phyloP scores from a whole-genome alignment of 2,329 filamentous ascomycete genomes.

The Neoascochyta sp. region DNA sequence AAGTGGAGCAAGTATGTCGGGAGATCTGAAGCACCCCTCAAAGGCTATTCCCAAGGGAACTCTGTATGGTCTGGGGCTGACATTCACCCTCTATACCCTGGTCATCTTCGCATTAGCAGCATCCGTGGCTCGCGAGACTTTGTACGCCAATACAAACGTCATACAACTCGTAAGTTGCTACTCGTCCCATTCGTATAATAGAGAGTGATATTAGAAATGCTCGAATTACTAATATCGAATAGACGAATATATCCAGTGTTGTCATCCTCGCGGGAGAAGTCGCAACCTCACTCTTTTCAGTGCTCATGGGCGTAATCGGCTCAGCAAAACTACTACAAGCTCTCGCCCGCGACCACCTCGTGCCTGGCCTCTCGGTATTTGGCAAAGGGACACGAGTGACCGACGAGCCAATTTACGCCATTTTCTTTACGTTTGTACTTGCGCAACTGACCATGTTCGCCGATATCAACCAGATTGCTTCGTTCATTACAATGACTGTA shows the following conservation, averaged over 20 bases:
- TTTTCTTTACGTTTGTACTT: conserved; percentile 70
- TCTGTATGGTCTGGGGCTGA: conserved; percentile 69
- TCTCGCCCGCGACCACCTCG: conserved; percentile 70
- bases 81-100: conserved; percentile 69
- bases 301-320: conserved; percentile 81
- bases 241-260: conserved; percentile 70
- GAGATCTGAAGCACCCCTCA: conserved; percentile 77
- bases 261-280: conserved; percentile 78
- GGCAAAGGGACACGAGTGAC: conserved; percentile 66
- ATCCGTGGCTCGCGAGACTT: conserved; percentile 68
- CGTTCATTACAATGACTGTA: conserved; percentile 85
- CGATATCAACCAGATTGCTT: conserved; percentile 83
- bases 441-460: conserved; percentile 77
- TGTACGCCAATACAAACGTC: conserved; percentile 72
- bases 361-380: conserved; percentile 73
- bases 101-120: conserved; percentile 76
- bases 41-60: conserved; percentile 83
- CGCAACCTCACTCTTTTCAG: conserved; percentile 78
- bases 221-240: conserved; percentile 1
- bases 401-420: conserved; percentile 74
- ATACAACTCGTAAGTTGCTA: conserved; percentile 65
- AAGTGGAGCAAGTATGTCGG: conserved; percentile 82
- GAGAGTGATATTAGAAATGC: neutral
- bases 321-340: conserved; percentile 82
- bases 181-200: neutral